Evolutionary conservation across 1,284 basidiomycete genomes (phyloP).

Genomic region (Ceratobasidium papillatum): DNA sequence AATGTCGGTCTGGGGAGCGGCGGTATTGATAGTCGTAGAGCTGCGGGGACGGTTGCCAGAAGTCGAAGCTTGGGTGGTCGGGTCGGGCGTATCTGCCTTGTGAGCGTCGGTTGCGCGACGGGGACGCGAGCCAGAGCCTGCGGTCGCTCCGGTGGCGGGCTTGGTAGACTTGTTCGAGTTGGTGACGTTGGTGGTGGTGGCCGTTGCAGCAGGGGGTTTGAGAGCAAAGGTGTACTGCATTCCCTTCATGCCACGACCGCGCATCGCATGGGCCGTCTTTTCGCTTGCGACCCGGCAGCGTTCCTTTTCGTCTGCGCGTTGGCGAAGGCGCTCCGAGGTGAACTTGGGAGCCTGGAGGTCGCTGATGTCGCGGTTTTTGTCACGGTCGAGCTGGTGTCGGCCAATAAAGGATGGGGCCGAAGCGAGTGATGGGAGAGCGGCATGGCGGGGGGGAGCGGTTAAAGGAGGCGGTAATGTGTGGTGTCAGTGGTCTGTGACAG

Average conservation of each 20-base stretch:
- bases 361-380: constrained; percentile 59
- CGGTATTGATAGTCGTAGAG: neutral
- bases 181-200: constrained; percentile 37
- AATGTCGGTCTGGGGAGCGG: constrained; percentile 48
- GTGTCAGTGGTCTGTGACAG: constrained; percentile 38
- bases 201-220: constrained; percentile 58
- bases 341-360: constrained; percentile 81
- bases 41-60: constrained; percentile 53
- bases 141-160: neutral
- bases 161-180: constrained; percentile 10
- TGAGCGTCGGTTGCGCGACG: constrained; percentile 38
- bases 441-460: constrained; percentile 22
- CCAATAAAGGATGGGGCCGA: constrained; percentile 17
- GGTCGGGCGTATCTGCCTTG: constrained; percentile 19
- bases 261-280: constrained; percentile 58
- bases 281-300: constrained; percentile 55
- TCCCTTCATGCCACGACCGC: constrained; percentile 71
- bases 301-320: constrained; percentile 79
- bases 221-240: constrained; percentile 87
- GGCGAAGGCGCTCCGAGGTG: constrained; percentile 76
- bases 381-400: constrained; percentile 32
- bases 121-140: constrained; percentile 8
- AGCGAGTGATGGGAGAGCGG: constrained; percentile 6
- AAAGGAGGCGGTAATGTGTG: constrained; percentile 28
- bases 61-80: neutral